Evolutionary conservation across 805 yeast genomes (phyloP).

Genomic region (Saturnispora diversa): DNA sequence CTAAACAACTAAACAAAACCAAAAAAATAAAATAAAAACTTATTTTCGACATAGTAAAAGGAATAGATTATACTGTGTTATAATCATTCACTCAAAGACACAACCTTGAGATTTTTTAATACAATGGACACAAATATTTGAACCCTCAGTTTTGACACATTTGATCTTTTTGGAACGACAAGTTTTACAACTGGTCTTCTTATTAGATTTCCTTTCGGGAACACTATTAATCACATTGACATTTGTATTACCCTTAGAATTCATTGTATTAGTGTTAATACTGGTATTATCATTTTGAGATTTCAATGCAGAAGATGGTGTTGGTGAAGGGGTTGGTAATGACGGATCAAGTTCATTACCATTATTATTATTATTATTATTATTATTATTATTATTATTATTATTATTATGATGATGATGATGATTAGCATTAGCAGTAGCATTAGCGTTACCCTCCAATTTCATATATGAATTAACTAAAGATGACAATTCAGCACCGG

Average conservation of each 20-base stretch:
- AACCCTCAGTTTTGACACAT: constrained; percentile 27
- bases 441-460: too few relatives aligned
- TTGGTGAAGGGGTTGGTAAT: constrained; percentile 11
- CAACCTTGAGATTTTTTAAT: constrained; percentile 26
- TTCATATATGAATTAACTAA: too few relatives aligned
- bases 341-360: too few relatives aligned
- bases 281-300: neutral
- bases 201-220: constrained; percentile 18
- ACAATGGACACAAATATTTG: constrained; percentile 23
- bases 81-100: constrained; percentile 58
- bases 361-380: too few relatives aligned
- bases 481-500: too few relatives aligned
- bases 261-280: neutral
- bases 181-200: constrained; percentile 29
- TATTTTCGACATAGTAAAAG: too few relatives aligned
- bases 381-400: neutral
- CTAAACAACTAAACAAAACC: too few relatives aligned
- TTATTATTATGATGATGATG: constrained; percentile 2
- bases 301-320: neutral
- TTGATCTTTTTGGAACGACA: constrained; percentile 31
- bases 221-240: neutral
- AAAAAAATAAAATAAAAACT: too few relatives aligned
- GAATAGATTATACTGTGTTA: constrained; percentile 14
- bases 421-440: constrained; percentile 2
- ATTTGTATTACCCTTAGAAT: neutral